A percentile compares a stretch with the other conserved stretches of the same genome.
phyloP scores from a whole-genome alignment of 108 stramenopile genomes.

The Cyclotella baltica region DNA sequence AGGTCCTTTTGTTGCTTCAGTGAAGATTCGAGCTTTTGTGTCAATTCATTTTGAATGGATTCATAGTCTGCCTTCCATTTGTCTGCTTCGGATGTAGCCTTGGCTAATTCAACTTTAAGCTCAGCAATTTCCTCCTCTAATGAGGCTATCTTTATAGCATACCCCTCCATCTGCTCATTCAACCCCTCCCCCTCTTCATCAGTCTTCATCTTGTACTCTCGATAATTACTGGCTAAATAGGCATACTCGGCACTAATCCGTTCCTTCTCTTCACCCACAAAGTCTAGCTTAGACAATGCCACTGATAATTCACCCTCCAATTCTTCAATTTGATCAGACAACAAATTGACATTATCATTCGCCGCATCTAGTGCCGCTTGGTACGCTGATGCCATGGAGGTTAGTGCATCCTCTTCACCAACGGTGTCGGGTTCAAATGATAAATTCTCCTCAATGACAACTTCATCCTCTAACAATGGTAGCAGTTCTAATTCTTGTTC shows the following conservation, averaged over 20 bases:
- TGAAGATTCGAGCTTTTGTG: not conserved
- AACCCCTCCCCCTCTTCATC: not conserved
- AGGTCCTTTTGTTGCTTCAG: constrained; percentile 16
- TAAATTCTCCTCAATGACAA: not conserved
- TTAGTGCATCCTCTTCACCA: constrained; percentile 29
- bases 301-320: constrained; percentile 35
- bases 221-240: constrained; percentile 48
- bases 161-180: constrained; percentile 18
- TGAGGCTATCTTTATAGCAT: constrained; percentile 19
- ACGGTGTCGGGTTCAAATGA: not conserved
- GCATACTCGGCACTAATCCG: constrained; percentile 50
- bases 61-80: constrained; percentile 28
- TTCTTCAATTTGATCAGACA: constrained; percentile 33
- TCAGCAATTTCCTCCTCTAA: constrained; percentile 10
- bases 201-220: constrained; percentile 33
- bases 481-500: constrained; percentile 25
- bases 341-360: constrained; percentile 45
- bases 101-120: not conserved
- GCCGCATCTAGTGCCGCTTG: constrained; percentile 43
- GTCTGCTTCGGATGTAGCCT: constrained; percentile 28
- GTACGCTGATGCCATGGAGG: constrained; percentile 41
- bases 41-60: constrained; percentile 20
- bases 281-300: constrained; percentile 19
- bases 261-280: constrained; percentile 40
- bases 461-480: not conserved